Conservation (phyloP, 139 green algal species). For the Edaphochlamys debaryana region DNA sequence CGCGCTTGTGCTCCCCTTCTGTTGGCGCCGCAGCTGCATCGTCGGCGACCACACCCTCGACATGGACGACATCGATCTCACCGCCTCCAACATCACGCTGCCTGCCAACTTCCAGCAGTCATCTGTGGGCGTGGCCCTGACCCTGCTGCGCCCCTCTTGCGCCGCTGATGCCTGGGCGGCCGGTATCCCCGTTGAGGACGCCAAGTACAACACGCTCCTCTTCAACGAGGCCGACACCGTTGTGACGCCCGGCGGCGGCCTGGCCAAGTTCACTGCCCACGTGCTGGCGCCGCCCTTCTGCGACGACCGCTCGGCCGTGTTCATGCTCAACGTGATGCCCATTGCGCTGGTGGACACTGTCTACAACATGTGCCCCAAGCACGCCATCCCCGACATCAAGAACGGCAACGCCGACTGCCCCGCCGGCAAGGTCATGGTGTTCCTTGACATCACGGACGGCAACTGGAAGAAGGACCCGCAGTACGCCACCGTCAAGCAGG, state of each 20-base stretch:
- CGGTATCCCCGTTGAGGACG: neutral
- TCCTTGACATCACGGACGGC: constrained; percentile 30
- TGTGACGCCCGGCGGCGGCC: constrained; percentile 1
- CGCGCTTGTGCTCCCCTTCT: constrained; percentile 21
- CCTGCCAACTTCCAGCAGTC: neutral
- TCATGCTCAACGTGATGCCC: constrained; percentile 34
- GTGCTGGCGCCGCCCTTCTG: neutral
- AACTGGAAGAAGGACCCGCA: neutral
- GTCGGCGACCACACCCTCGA: neutral
- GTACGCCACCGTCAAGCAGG: constrained; percentile 32
- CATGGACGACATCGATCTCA: neutral
- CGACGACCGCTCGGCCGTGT: constrained; percentile 19
- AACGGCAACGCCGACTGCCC: constrained; percentile 39
- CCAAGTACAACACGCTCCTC: constrained; percentile 22
- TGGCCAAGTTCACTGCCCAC: neutral
- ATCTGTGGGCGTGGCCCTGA: constrained; percentile 28
- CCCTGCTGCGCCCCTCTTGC: constrained; percentile 10
- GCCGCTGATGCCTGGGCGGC: neutral
- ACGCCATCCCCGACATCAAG: constrained; percentile 18
- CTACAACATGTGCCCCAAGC: constrained; percentile 29
- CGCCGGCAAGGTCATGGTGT: constrained; percentile 30
- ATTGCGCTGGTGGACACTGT: constrained; percentile 15
- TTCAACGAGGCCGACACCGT: constrained; percentile 42
- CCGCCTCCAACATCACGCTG: neutral
- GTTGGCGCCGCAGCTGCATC: constrained; percentile 28